Percentiles rank a stretch among this genome's conserved stretches.
phyloP scores from a whole-genome alignment of 352 stramenopile species.

The Phytophthora sp. region DNA sequence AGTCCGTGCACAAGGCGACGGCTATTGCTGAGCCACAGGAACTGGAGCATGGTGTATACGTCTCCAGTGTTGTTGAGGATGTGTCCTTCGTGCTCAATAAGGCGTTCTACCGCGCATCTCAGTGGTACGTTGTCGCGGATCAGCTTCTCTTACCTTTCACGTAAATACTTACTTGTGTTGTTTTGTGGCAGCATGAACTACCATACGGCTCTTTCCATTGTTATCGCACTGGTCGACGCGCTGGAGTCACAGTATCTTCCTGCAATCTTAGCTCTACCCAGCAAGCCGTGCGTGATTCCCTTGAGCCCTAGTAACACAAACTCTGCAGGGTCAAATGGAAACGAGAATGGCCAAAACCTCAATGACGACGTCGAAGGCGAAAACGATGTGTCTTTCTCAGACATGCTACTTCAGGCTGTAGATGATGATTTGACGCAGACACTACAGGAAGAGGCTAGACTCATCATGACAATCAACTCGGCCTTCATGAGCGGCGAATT shows the following conservation, averaged over 20 bases:
- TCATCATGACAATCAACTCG: slow-evolving; percentile 91
- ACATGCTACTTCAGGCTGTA: slow-evolving; percentile 79
- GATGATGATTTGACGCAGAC: slow-evolving; percentile 75
- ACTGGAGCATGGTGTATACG: slow-evolving; percentile 68
- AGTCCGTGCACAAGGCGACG: slow-evolving; percentile 85
- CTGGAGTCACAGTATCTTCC: slow-evolving; percentile 83
- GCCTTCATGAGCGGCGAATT: slow-evolving; percentile 83
- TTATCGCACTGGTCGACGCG: slow-evolving; percentile 84
- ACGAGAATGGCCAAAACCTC: background rate
- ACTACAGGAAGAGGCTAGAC: slow-evolving; percentile 72
- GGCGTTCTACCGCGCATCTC: slow-evolving; percentile 72
- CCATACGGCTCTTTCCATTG: slow-evolving; percentile 79
- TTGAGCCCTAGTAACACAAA: slow-evolving; percentile 26
- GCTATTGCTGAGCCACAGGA: slow-evolving; percentile 82
- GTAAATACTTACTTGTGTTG: slow-evolving; percentile 2
- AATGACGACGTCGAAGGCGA: slow-evolving; percentile 24
- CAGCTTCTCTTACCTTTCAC: background rate
- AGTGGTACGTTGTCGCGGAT: slow-evolving; percentile 61
- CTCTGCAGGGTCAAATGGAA: background rate
- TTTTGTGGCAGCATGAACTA: slow-evolving; percentile 68
- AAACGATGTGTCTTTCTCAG: slow-evolving; percentile 73
- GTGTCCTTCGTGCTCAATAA: slow-evolving; percentile 89
- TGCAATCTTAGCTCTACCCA: slow-evolving; percentile 73
- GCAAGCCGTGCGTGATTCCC: slow-evolving; percentile 63
- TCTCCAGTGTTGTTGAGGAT: slow-evolving; percentile 85